These are phyloP conservation scores for Diaporthe vaccinii DNA, from an alignment of 2,329 filamentous ascomycete species.

Conservation along the genomic window DNA sequence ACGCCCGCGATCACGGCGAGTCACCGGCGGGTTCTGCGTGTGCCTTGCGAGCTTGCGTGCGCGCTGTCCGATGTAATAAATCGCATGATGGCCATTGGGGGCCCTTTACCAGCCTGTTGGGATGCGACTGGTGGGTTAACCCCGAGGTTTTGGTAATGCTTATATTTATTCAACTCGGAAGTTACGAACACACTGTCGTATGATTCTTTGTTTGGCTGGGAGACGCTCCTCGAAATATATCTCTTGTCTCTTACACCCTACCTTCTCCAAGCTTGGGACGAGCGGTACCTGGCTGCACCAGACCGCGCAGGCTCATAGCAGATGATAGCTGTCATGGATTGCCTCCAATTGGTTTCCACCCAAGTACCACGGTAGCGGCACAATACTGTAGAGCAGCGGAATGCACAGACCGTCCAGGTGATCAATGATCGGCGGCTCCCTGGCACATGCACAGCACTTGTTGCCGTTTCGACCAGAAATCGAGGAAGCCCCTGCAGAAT, in stretches of 20 bases:
- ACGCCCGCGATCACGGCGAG: neutral
- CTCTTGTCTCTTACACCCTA: neutral
- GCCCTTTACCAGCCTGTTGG: slow-evolving; percentile 24
- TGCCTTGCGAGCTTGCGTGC: neutral
- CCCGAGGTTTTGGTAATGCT: slow-evolving; percentile 23
- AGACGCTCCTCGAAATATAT: neutral
- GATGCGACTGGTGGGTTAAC: slow-evolving; percentile 33
- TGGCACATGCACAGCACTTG: slow-evolving; percentile 21
- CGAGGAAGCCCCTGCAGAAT: slow-evolving; percentile 24
- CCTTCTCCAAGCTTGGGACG: neutral
- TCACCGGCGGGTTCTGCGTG: neutral
- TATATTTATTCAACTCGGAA: neutral
- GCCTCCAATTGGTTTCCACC: slow-evolving; percentile 20
- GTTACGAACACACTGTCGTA: neutral
- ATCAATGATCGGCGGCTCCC: slow-evolving; percentile 29
- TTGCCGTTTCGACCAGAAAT: slow-evolving; percentile 27
- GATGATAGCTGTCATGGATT: slow-evolving; percentile 5
- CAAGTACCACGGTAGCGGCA: slow-evolving; percentile 16
- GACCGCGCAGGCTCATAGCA: neutral
- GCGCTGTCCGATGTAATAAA: neutral
- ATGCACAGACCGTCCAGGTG: slow-evolving; percentile 32
- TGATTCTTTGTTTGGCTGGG: neutral
- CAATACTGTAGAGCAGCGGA: slow-evolving; percentile 26
- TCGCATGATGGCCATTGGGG: slow-evolving; percentile 14
- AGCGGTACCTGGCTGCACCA: slow-evolving; percentile 15